Conservation (phyloP, 2,329 filamentous ascomycete species). For the Fusarium coicis region DNA sequence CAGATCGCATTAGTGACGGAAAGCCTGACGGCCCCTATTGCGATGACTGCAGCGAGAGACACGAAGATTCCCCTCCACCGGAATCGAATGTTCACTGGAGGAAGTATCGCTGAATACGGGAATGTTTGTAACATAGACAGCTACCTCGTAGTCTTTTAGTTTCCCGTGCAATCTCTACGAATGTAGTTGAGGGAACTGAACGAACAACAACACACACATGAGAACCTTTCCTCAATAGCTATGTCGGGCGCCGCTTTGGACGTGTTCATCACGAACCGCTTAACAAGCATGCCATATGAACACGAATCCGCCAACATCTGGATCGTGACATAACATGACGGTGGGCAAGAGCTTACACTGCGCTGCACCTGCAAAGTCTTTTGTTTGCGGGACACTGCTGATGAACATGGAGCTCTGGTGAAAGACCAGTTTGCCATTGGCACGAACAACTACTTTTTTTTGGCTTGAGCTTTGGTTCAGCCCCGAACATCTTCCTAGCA, state of each 20-base stretch:
- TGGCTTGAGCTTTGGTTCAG: fast-evolving
- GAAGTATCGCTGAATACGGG: fast-evolving
- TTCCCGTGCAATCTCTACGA: fast-evolving
- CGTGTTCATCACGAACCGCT: neutral
- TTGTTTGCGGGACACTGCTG: fast-evolving
- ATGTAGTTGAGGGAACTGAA: fast-evolving
- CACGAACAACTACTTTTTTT: neutral
- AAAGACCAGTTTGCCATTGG: fast-evolving
- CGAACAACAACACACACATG: fast-evolving
- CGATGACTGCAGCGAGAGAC: neutral
- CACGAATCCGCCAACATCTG: neutral
- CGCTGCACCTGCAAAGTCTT: no score
- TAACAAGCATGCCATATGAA: neutral
- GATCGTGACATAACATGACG: no score
- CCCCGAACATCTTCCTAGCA: neutral
- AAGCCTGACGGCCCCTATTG: neutral
- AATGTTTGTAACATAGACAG: fast-evolving
- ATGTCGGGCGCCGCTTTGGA: neutral
- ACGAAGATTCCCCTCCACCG: fast-evolving
- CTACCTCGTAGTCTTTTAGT: neutral
- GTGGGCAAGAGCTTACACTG: neutral
- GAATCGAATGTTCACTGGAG: neutral
- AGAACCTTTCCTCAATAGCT: fast-evolving
- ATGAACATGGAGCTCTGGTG: neutral
- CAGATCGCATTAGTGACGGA: fast-evolving